Evolutionary conservation across 768 basidiomycete genomes (phyloP), one percentile per base, ranked within the genome.

Genomic region (Royoungia palumana): DNA sequence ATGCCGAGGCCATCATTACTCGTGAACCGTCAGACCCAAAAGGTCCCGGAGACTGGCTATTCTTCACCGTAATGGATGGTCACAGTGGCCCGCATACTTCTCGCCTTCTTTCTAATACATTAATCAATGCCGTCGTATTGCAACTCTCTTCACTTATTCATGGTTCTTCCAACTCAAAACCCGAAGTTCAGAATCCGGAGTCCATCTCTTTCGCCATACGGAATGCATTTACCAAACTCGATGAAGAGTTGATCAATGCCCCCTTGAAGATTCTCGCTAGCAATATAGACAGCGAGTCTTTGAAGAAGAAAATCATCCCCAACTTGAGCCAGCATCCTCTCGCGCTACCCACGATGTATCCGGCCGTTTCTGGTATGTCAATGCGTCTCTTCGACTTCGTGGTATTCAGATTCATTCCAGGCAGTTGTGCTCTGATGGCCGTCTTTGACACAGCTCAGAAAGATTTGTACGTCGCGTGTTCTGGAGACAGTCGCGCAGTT

Each of bases 401-500:
- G 34, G 21, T 21, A 42, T 50, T 63, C 35, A 57, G 28, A 50
- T 46, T 17, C 22, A 32, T 47, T 55, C 20, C 63, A 79, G 95
- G 95, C 4, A 93, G 92, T 50, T 98, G 95, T 66, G 93, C 95
- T 1, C 71, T 99, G 47, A 75, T 94, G 67, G 85, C 94, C 0
- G 66, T 94, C 39, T 79, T 99, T 49, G 95, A 98, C 63, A 89
- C 89, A 0, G 82, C 85, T 6, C 78, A 87, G 50, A 79, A 76
- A 38, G 83, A 93, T 62, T 66, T 98, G 22, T 95, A 96, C 59
- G 82, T 98, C 28, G 95, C 95, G 9, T 84, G 85, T 57, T 85
- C 93, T 5, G 96, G 96, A 0, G 96, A 99, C 64, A 89, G 90
- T 62, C 81, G 96, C 41, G 96, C 96, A 12, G 93, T 99, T 6